These are phyloP conservation scores for Nosema granulosis DNA, from an alignment of 371 early-diverging fungal species.

Conservation along the genomic window DNA sequence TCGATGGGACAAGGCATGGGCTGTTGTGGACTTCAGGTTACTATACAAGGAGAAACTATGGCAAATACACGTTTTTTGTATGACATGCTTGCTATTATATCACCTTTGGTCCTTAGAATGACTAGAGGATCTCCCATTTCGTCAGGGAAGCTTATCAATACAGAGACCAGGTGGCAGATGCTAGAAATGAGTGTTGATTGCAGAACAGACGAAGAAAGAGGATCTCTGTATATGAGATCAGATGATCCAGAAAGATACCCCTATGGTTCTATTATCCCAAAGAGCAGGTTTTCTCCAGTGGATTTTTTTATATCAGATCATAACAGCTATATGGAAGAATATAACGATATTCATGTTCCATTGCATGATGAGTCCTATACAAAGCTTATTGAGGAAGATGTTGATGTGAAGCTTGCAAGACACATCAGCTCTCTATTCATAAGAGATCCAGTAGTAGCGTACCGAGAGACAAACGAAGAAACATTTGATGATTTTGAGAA, in stretches of 20 bases:
- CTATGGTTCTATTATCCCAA: constrained; percentile 71
- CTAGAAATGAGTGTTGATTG: constrained; percentile 88
- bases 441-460: constrained; percentile 91
- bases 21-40: constrained; percentile 92
- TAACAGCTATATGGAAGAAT: constrained; percentile 69
- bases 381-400: constrained; percentile 70
- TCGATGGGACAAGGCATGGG: constrained; percentile 99
- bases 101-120: constrained; percentile 87
- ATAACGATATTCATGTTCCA: constrained; percentile 82
- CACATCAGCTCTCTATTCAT: constrained; percentile 93
- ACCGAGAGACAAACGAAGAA: constrained; percentile 74
- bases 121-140: constrained; percentile 87
- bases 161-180: constrained; percentile 93
- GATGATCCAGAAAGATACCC: neutral
- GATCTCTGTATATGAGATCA: constrained; percentile 50
- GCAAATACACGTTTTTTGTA: constrained; percentile 84
- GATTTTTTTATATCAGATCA: constrained; percentile 76
- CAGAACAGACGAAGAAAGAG: constrained; percentile 84
- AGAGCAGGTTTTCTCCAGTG: constrained; percentile 91
- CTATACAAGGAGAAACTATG: constrained; percentile 90
- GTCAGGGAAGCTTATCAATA: constrained; percentile 85
- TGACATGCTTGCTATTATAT: constrained; percentile 84
- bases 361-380: constrained; percentile 75
- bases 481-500: constrained; percentile 70
- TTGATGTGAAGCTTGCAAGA: constrained; percentile 80